Conservation (phyloP, 441 rosid genomes). For the Bruguiera hainesii region DNA sequence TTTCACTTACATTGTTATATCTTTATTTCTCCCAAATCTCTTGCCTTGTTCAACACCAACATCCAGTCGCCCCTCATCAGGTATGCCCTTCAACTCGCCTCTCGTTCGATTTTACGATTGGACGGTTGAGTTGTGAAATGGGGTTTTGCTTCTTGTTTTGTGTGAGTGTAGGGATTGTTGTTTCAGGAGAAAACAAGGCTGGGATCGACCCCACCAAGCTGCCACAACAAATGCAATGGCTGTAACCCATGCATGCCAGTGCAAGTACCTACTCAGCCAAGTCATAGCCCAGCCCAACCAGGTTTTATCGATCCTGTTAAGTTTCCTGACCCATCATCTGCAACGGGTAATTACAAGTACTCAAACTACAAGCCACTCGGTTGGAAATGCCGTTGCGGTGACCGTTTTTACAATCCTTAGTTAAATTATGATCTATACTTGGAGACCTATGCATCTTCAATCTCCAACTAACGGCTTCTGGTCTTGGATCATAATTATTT, state of each 20-base stretch:
- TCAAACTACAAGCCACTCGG: slow-evolving; percentile 90
- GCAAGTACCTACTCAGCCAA: slow-evolving; percentile 62
- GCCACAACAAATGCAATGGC: slow-evolving; percentile 78
- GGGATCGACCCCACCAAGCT: slow-evolving; percentile 89
- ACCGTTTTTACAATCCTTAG: slow-evolving; percentile 68
- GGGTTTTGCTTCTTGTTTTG: not conserved
- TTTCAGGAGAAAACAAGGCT: slow-evolving; percentile 66
- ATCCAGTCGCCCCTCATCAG: slow-evolving; percentile 26
- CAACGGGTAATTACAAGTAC: slow-evolving; percentile 45
- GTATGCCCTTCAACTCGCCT: slow-evolving; percentile 26
- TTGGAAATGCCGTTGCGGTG: slow-evolving; percentile 77
- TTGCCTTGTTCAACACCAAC: slow-evolving; percentile 30
- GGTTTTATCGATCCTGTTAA: slow-evolving; percentile 1
- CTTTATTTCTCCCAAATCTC: slow-evolving; percentile 28
- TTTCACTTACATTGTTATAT: slow-evolving; percentile 6
- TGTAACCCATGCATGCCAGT: slow-evolving; percentile 92
- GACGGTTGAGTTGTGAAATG: not conserved
- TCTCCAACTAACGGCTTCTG: no score
- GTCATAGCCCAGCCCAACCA: slow-evolving; percentile 26
- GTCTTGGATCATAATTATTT: no score
- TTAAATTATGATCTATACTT: no score
- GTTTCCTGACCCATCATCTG: slow-evolving; percentile 34
- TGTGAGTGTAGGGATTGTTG: slow-evolving; percentile 31
- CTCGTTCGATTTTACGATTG: not conserved
- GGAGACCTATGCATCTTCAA: no score